Conservation (phyloP, 768 basidiomycete species). For the Mycena venus region DNA sequence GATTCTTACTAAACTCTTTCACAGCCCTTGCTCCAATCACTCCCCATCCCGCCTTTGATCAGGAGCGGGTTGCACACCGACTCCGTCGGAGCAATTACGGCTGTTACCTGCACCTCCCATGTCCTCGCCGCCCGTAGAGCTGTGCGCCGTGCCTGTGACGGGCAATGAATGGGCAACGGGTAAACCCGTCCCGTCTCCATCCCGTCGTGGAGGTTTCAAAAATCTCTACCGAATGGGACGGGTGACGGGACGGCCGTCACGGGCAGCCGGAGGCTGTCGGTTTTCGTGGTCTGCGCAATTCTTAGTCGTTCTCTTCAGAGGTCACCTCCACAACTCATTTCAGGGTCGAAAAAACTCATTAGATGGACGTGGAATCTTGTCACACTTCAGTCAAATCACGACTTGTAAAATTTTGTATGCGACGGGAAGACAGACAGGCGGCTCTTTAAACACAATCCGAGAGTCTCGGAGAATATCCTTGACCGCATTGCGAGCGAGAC, state of each 20-base stretch:
- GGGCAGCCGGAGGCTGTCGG: not conserved
- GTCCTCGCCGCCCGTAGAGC: not conserved
- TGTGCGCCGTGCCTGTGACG: slow-evolving; percentile 1
- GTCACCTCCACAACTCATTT: too few relatives aligned
- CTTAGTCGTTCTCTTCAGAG: too few relatives aligned
- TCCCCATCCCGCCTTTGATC: slow-evolving; percentile 5
- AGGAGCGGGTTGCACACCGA: slow-evolving; percentile 2
- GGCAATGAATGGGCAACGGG: not conserved
- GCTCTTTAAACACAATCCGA: too few relatives aligned
- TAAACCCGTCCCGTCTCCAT: not conserved
- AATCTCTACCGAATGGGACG: slow-evolving; percentile 2
- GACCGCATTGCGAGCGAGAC: too few relatives aligned
- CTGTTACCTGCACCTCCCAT: not conserved
- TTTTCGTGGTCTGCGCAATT: too few relatives aligned
- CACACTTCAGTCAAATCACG: too few relatives aligned
- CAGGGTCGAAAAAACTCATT: too few relatives aligned
- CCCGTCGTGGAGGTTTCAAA: slow-evolving; percentile 1
- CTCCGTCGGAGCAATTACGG: not conserved
- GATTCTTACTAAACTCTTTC: slow-evolving; percentile 7
- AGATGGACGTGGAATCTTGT: too few relatives aligned
- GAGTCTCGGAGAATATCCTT: too few relatives aligned
- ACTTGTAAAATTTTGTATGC: too few relatives aligned
- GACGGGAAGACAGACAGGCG: too few relatives aligned
- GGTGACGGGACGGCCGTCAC: slow-evolving; percentile 2
- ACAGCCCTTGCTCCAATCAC: slow-evolving; percentile 2